Base-by-base conservation (phyloP, 306 rosid species). In the Astragalus glycyphyllos region DNA sequence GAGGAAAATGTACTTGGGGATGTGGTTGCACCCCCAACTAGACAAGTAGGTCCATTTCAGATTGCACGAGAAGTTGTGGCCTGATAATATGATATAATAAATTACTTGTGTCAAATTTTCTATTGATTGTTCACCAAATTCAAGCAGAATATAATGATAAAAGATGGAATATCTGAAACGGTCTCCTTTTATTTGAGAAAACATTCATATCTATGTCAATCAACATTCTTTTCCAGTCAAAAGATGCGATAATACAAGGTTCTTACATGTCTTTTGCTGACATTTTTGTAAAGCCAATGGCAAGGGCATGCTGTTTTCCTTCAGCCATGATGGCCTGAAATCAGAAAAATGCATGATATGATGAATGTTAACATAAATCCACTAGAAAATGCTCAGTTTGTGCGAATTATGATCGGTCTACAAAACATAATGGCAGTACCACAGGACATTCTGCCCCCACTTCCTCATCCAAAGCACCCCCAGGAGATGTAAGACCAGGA, bases 261-360 rank as follows among this genome's bases (percentile, higher is more conserved):
- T 82, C 97, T 86, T 81, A 93, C 98, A 93, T 93, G 74, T 88
- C 93, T 78, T 93, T 93, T 16, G 98, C 93, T 12, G 98, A 93
- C 97, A 93, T 90, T 86, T 93, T 93, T 48, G 98, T 93, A 84
- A 88, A 93, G 80, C 98, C 98, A 57, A 93, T 90, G 55, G 98
- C 98, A 85, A 93, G 98, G 55, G 98, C 98, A 74, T 93, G 93
- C 64, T 90, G 90, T 84, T 93, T 93, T 76, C 98, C 98, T 90
- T 93, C 98, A 26, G 98, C 98, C 97, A 93, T 93, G 83, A 93
- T 88, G 57, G 97, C 98, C 97, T 93, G 90, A 84, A 59, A 80
- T 83, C 77, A 85, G 80, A 72, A 32, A 77, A 32, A 64, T 40
- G 64, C 12, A 35, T 48, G 32, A 14, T 65, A 48, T 11, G 31